Evolutionary conservation across 495 filamentous ascomycete genomes (phyloP), one percentile per base, ranked within the genome.

Genomic region (Penicillium riverlandense): DNA sequence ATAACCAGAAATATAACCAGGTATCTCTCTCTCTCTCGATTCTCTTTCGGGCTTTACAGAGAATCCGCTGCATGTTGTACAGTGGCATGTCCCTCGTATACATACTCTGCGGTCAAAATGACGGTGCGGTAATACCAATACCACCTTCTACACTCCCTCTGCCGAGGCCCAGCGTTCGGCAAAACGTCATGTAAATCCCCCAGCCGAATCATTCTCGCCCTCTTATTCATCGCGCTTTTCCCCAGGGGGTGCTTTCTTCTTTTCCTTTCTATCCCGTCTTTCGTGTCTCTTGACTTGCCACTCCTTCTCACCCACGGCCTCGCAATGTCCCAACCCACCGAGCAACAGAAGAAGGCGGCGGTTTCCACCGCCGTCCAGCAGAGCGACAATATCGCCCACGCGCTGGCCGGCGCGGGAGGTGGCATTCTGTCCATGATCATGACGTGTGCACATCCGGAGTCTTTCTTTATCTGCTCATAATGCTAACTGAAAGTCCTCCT

Each of bases 401-500:
- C 88, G 41, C 72, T 95, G 45, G 83, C 87, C 35, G 90, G 90
- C 41, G 87, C 88, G 33, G 88, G 92, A 45, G 92, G 92, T 48
- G 92, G 92, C 29, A 80, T 97, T 28, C 73, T 97, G 13, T 96
- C 92, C 32, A 97, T 96, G 91, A 78, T 88, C 48, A 65, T 99
- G 61, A 97, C 92, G 82, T 95, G 73, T 22, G 76, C 22, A 22
- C 22, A 22, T 22, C 22, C 22, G 22, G 22, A 22, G 22, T 22
- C 22, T 22, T 22, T 22, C 22, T 6, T 22, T 6, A 4, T 6
- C 22, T 22, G 22, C 22, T 22, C 22, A 22, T 22, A 22, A 22
- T 22, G 22, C 22, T 22, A 22, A 22, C 22, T 22, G 22, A 22
- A 6, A 22, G 22, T 22, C 22, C 42, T 34, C 32, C 41, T 40